Evolutionary conservation across 106 monocot genomes (phyloP).

Genomic region (Platanthera zijinensis): DNA sequence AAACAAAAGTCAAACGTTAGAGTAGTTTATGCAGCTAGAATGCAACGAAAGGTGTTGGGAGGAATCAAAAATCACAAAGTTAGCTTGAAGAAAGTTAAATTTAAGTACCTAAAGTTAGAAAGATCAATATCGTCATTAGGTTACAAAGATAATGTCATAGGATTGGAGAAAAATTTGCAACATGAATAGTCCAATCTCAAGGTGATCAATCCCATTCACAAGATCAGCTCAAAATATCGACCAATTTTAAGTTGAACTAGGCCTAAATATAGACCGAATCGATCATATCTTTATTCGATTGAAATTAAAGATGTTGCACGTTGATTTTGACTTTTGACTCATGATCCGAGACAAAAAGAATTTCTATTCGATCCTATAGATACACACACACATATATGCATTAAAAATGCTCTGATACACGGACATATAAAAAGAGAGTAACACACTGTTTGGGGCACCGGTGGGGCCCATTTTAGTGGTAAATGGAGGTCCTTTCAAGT

Average conservation of each 20-base stretch:
- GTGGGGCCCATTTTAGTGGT: no score
- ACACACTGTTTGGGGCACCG: no score
- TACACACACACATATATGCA: no score
- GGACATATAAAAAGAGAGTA: no score
- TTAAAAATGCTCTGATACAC: no score
- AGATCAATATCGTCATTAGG: not conserved
- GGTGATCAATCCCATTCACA: not conserved
- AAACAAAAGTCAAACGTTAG: conserved; percentile 4
- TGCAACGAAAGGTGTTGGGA: not conserved
- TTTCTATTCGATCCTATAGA: no score
- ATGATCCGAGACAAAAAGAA: no score
- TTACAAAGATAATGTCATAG: not conserved
- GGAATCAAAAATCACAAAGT: conserved; percentile 1
- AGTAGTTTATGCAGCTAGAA: not conserved
- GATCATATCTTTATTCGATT: not conserved
- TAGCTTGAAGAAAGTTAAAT: not conserved
- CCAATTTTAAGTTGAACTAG: not conserved
- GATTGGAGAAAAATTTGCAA: not conserved
- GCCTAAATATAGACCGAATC: not conserved
- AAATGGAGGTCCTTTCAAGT: no score
- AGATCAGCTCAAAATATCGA: not conserved
- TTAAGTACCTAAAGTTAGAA: not conserved
- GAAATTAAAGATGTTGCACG: no score
- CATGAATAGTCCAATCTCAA: not conserved
- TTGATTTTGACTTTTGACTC: no score